Percentiles rank a stretch among this genome's conserved stretches.
Conservation (phyloP, 768 basidiomycete genomes). For the Collybia nuda region DNA sequence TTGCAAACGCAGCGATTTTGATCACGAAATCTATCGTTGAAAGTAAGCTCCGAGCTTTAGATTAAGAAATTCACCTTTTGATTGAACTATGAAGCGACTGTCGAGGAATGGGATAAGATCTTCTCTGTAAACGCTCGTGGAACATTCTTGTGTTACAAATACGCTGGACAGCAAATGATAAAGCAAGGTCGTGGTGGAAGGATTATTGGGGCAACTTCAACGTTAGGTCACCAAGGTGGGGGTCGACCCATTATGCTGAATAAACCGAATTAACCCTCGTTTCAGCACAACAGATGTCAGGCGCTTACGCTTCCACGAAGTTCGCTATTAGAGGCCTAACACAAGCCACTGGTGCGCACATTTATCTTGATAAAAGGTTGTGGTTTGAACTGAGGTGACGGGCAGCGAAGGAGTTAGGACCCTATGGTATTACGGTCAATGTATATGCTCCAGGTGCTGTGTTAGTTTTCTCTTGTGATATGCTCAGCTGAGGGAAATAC, state of each 20-base stretch:
- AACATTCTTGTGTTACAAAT: slow-evolving; percentile 29
- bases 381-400: background rate
- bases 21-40: slow-evolving; percentile 15
- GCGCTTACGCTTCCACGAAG: slow-evolving; percentile 34
- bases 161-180: slow-evolving; percentile 31
- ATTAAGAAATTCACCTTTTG: background rate
- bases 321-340: slow-evolving; percentile 40
- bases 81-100: slow-evolving; percentile 1
- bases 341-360: slow-evolving; percentile 23
- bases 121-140: slow-evolving; percentile 29
- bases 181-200: slow-evolving; percentile 30
- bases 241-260: background rate
- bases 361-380: background rate
- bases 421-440: slow-evolving; percentile 19
- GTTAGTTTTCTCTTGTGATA: background rate
- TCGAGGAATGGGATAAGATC: slow-evolving; percentile 25
- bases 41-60: slow-evolving; percentile 11
- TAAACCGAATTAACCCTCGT: background rate
- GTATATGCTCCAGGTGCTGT: slow-evolving; percentile 15
- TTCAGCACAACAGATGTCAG: slow-evolving; percentile 7
- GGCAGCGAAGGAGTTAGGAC: slow-evolving; percentile 14
- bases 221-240: slow-evolving; percentile 30
- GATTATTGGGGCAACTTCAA: slow-evolving; percentile 28
- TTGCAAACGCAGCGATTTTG: slow-evolving; percentile 34
- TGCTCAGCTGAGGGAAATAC: background rate